phyloP scores from a whole-genome alignment of 2,329 filamentous ascomycete species.

The Talaromyces sp. region DNA sequence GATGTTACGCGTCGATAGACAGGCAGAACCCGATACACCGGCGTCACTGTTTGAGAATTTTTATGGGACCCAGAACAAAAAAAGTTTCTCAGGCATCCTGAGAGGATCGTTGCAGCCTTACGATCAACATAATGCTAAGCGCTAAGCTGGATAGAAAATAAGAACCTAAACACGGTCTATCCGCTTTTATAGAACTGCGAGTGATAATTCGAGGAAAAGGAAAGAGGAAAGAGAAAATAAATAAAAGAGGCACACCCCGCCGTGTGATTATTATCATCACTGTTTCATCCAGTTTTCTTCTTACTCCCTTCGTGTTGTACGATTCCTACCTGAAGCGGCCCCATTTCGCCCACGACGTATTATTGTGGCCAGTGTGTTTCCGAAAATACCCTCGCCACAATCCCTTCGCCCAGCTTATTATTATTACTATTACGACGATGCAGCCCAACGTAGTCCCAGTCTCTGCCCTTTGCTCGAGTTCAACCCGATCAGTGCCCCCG shows the following conservation, averaged over 20 bases:
- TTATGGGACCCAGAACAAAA: not conserved
- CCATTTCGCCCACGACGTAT: not conserved
- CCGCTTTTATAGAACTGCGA: not conserved
- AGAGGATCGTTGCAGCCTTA: not conserved
- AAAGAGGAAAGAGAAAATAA: not conserved
- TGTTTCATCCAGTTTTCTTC: not conserved
- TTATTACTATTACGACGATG: not conserved
- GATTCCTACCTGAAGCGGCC: not conserved
- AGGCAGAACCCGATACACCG: not conserved
- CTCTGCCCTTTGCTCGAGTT: not conserved
- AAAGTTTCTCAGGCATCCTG: not conserved
- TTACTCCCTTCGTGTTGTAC: not conserved
- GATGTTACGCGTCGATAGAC: not conserved
- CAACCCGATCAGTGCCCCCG: not conserved
- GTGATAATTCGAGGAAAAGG: not conserved
- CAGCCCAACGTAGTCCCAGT: not conserved
- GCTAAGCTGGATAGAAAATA: not conserved
- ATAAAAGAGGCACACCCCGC: not conserved
- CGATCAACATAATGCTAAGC: not conserved
- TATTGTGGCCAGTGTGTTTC: not conserved
- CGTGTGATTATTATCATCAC: not conserved
- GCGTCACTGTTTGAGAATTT: not conserved
- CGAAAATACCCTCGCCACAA: constrained; percentile 3
- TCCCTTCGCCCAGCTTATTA: not conserved
- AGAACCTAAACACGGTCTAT: not conserved